Base-by-base conservation (phyloP, 2,329 filamentous ascomycete genomes). In the Chaetomiaceae sp. region DNA sequence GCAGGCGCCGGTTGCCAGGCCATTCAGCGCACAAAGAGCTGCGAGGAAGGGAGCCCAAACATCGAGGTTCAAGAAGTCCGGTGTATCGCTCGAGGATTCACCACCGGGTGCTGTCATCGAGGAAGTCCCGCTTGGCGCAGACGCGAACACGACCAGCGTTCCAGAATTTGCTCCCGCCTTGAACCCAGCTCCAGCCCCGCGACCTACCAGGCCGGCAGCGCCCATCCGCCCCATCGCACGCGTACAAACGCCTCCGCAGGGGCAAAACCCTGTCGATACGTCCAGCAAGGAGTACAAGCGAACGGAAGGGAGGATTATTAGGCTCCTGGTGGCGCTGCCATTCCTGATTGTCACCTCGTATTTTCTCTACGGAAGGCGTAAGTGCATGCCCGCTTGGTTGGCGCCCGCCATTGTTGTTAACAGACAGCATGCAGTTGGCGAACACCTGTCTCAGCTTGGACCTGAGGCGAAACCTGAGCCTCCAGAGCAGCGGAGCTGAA, bases 261-360 rank as follows among this genome's bases (percentile, higher is more conserved):
- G 37, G 4, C 49, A 40, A 19, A 58, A 54, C 26, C 56, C 49
- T 22, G 48, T 63, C 37, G 62, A 66, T 39, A 54, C 56, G 0
- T 60, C 60, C 18, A 68, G 66, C 46, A 59, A 64, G 30, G 67
- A 69, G 35, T 76, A 73, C 57, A 68, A 71, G 44, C 54, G 57
- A 30, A 68, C 70, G 24, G 66, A 68, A 45, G 59, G 71, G 48
- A 71, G 67, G 55, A 78, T 72, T 65, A 61, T 67, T 3, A 62
- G 64, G 18, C 50, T 68, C 7, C 73, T 80, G 53, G 68, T 79
- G 45, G 74, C 72, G 19, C 55, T 78, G 61, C 76, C 76, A 2
- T 70, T 80, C 26, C 55, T 78, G 4, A 50, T 79, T 12, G 75
- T 80, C 40, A 75, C 73, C 20, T 77, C 75, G 18, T 79, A 75